These are phyloP conservation scores for Talaromyces liani DNA, from an alignment of 495 filamentous ascomycete species.

Conservation along the genomic window DNA sequence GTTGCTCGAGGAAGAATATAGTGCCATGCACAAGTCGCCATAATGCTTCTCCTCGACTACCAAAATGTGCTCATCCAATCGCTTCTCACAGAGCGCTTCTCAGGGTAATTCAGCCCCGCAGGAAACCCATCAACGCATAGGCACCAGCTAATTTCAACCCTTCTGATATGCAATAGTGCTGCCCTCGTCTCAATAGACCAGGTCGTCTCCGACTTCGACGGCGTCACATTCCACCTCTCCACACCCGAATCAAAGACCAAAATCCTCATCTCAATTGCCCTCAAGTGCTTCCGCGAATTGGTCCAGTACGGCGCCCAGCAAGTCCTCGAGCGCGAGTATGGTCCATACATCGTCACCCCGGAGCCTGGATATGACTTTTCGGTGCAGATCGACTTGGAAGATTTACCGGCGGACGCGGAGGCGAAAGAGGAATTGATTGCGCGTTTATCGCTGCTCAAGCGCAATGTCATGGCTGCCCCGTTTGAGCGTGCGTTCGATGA, in stretches of 20 bases:
- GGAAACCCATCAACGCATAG: constrained; percentile 13
- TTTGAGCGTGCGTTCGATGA: constrained; percentile 96
- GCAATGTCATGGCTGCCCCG: constrained; percentile 95
- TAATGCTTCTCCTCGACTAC: constrained; percentile 96
- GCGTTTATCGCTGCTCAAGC: constrained; percentile 82
- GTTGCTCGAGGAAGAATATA: not conserved
- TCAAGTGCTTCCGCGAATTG: constrained; percentile 91
- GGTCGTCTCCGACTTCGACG: constrained; percentile 96
- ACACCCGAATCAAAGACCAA: constrained; percentile 88
- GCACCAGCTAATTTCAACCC: constrained; percentile 26
- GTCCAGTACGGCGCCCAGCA: constrained; percentile 85
- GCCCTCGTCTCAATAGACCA: constrained; percentile 87
- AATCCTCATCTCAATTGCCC: constrained; percentile 85
- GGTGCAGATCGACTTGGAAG: constrained; percentile 77
- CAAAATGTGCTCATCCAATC: constrained; percentile 97
- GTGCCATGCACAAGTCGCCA: constrained; percentile 21
- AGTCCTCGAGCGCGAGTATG: constrained; percentile 91
- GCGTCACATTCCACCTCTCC: constrained; percentile 94
- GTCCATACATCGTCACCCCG: constrained; percentile 76
- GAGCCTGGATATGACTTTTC: constrained; percentile 95
- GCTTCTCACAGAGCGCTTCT: constrained; percentile 89
- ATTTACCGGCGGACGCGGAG: constrained; percentile 72
- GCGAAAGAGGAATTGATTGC: constrained; percentile 76
- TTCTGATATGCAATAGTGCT: constrained; percentile 44
- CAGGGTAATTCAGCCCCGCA: constrained; percentile 51